Evolutionary conservation across 2,329 filamentous ascomycete species (phyloP).

Genomic region (Rhynchosporium agropyri): DNA sequence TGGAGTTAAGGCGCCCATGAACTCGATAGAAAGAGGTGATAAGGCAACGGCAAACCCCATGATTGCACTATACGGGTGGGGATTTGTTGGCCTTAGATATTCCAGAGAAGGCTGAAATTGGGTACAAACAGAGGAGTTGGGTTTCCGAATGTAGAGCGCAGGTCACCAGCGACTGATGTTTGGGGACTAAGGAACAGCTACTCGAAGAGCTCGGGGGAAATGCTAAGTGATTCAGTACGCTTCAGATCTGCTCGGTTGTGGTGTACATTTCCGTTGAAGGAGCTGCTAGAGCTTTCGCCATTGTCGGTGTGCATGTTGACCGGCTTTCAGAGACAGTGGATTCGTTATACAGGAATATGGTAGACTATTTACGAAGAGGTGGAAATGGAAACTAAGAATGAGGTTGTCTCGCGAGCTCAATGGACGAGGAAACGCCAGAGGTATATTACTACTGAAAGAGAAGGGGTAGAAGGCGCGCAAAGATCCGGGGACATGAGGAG

Average conservation of each 20-base stretch:
- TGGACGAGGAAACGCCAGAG: not conserved
- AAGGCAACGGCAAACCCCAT: constrained; percentile 55
- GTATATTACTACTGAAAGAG: not conserved
- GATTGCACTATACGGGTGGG: constrained; percentile 46
- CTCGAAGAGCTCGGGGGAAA: constrained; percentile 64
- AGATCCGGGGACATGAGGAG: not conserved
- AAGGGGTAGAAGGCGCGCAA: not conserved
- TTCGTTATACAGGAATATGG: too few relatives aligned
- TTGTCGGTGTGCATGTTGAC: not conserved
- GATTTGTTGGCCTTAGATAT: too few relatives aligned
- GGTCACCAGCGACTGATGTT: constrained; percentile 54
- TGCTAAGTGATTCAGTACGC: constrained; percentile 35
- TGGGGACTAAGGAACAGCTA: constrained; percentile 63
- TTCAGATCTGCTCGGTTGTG: constrained; percentile 7
- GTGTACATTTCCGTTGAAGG: not conserved
- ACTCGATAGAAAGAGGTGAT: constrained; percentile 52
- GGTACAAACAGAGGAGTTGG: constrained; percentile 59
- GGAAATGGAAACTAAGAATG: not conserved
- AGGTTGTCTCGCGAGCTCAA: not conserved
- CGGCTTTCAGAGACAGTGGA: not conserved
- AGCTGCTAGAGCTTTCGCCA: constrained; percentile 2
- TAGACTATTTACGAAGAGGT: not conserved
- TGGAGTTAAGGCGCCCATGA: constrained; percentile 48
- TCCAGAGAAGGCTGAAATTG: too few relatives aligned
- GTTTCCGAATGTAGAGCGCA: constrained; percentile 61